Evolutionary conservation across 164 flowering plant genomes (phyloP), one percentile per base, ranked within the genome.

Genomic region (Santalum album): DNA sequence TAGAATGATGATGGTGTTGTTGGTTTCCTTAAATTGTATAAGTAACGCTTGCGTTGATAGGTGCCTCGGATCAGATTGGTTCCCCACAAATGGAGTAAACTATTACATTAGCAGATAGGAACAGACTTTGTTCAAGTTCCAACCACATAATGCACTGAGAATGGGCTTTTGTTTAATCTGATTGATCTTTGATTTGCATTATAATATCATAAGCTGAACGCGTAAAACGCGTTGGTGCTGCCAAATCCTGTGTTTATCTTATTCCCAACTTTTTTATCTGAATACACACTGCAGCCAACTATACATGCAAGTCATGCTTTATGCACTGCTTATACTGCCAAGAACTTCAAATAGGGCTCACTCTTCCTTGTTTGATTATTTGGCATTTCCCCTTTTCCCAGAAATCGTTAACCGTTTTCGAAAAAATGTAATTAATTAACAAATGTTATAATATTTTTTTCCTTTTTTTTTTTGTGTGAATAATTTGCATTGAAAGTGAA

Each of bases 221-320:
- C 67, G 7, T 45, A 64, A 71, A 64, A 51, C 43, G 66, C 51
- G 71, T 58, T 49, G 18, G 45, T 58, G 34, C 61, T 51, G 68
- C 69, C 75, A 61, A 61, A 64, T 67, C 50, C 34, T 58, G 25
- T 55, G 49, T 39, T 70, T 45, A 59, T 53, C 55, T n/a, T 38
- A 39, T 35, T 34, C 16, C 24, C 46, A 47, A 47, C 64, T 35
- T 40, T 19, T 48, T 6, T 55, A 24, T 51, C 43, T 54, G n/a
- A n/a, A n/a, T n/a, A n/a, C n/a, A n/a, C n/a, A n/a, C n/a, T n/a
- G n/a, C n/a, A n/a, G n/a, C n/a, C n/a, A n/a, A n/a, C n/a, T n/a
- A n/a, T n/a, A n/a, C n/a, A n/a, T n/a, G n/a, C n/a, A n/a, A n/a
- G n/a, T n/a, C n/a, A n/a, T n/a, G n/a, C n/a, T n/a, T n/a, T n/a